Conservation (phyloP, 352 stramenopile genomes). For the Pythium dissimile region DNA sequence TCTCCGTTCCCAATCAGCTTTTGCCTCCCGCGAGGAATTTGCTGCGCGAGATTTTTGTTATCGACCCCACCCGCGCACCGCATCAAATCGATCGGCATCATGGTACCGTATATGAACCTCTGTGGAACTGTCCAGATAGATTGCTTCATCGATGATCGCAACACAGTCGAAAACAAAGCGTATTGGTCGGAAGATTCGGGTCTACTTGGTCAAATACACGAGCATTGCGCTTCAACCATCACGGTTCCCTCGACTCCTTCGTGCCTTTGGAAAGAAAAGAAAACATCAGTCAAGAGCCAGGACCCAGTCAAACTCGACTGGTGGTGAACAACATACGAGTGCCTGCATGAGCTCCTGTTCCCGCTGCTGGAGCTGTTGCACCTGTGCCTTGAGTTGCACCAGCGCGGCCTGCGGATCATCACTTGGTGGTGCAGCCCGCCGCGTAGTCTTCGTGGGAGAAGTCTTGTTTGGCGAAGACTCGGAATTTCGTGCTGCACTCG, state of each 20-base stretch:
- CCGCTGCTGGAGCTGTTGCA: slow-evolving; percentile 68
- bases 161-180: no score
- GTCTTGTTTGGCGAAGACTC: slow-evolving; percentile 13
- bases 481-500: not conserved
- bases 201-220: no score
- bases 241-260: slow-evolving; percentile 49
- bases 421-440: not conserved
- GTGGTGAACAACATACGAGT: slow-evolving; percentile 36
- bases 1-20: no score
- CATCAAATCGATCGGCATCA: no score
- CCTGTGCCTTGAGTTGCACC: slow-evolving; percentile 46
- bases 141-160: not conserved
- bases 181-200: no score
- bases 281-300: not conserved
- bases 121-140: no score
- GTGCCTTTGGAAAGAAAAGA: slow-evolving; percentile 23
- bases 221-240: slow-evolving; percentile 11
- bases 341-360: slow-evolving; percentile 83
- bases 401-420: slow-evolving; percentile 5
- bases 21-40: no score
- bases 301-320: not conserved
- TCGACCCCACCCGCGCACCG: no score
- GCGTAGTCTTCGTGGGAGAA: slow-evolving; percentile 10
- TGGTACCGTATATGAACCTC: no score
- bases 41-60: no score